Base-by-base conservation (phyloP, 768 basidiomycete species). In the Zangia roseola region DNA sequence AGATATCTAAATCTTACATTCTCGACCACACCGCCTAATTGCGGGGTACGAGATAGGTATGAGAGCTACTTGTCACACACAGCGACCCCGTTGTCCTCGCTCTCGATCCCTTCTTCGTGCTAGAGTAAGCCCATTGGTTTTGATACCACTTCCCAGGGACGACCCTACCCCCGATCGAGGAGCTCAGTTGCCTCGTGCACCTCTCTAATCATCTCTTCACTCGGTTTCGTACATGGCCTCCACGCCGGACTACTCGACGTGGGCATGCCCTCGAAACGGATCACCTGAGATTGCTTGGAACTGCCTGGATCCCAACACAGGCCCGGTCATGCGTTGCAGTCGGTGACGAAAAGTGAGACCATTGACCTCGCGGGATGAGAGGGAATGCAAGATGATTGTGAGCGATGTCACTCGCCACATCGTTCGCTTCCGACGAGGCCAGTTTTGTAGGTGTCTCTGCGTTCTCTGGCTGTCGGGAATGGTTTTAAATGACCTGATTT, bases 31-130 rank as follows among this genome's bases (percentile, higher is more conserved):
- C 20, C 12, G 19, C 42, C 53, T 53, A 34, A 44, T 42, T 38
- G 43, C n/a, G 47, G 43, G 12, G 19, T 20, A 13, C 16, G 6
- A 34, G 40, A 17, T 58, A 82, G 82, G 88, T 92, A 93, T 55
- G 91, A 94, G 69, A 91, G 88, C 30, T 95, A 97, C 61, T 76
- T 97, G 36, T 87, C 84, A 3, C 88, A n/a, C n/a, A 92, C 63
- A 83, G 84, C 53, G 92, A 97, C 56, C 91, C 94, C 0, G 94
- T 99, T 30, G 95, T 97, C 2, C 80, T 99, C 47, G 87, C 88
- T 34, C 76, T 98, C 58, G 98, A 98, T 62, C 95, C 95, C 0
- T 99, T 94, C 77, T 98, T 99, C 65, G 90, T 97, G 6, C 84
- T 98, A 55, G 92, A 97, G 93, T 94, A 62, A 50, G 91, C 7